Conservation (phyloP, 192 early-diverging fungal species). For the Spizellomyces sp. region DNA sequence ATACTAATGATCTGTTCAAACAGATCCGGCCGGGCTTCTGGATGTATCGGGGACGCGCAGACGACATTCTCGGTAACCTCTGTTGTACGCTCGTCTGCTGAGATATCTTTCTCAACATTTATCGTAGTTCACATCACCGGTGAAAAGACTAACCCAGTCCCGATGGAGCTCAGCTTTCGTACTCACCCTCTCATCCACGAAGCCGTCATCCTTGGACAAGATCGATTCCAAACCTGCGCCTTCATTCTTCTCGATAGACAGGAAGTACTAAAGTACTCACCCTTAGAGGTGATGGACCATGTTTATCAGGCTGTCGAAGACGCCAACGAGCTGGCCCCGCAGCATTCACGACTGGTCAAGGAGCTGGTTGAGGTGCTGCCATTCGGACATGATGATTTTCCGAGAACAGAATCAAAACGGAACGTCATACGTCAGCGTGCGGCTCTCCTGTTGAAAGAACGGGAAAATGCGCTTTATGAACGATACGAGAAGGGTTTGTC, state of each 20-base stretch:
- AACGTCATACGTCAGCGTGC: conserved; percentile 8
- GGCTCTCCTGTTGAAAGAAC: conserved; percentile 4
- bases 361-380: conserved; percentile 20
- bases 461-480: conserved; percentile 2
- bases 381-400: conserved; percentile 16
- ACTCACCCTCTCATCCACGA: conserved; percentile 16
- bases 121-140: conserved; percentile 12
- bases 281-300: conserved; percentile 7
- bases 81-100: too few species aligned
- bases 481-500: conserved; percentile 14
- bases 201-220: conserved; percentile 8
- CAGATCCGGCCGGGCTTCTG: too few species aligned
- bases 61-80: too few species aligned
- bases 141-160: conserved; percentile 19
- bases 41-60: too few species aligned
- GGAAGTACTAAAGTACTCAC: conserved; percentile 8
- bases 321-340: conserved; percentile 7
- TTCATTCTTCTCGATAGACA: conserved; percentile 17
- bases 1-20: too few species aligned
- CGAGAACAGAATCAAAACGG: conserved; percentile 5
- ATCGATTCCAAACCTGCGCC: conserved; percentile 14
- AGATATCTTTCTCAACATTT: too few species aligned
- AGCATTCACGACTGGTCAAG: conserved; percentile 5
- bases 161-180: conserved; percentile 7
- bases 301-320: conserved; percentile 8